phyloP scores from a whole-genome alignment of 108 stramenopile species.

The Pseudonitzschia delicatissima region DNA sequence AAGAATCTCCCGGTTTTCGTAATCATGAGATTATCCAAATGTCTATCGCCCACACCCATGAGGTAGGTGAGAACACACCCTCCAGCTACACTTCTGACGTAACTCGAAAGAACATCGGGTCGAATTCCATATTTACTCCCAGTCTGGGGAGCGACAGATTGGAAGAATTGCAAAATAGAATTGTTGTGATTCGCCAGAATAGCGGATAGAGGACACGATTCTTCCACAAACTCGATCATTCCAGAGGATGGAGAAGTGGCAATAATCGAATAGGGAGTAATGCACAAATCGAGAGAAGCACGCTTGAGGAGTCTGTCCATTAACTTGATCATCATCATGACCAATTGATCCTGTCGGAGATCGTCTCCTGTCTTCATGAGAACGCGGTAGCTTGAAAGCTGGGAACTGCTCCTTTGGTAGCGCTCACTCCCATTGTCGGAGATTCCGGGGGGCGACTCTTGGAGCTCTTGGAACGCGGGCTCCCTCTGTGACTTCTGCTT shows the following conservation, averaged over 20 bases:
- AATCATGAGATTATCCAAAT: slow-evolving; percentile 84
- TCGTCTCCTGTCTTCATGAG: slow-evolving; percentile 99
- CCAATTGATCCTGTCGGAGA: slow-evolving; percentile 97
- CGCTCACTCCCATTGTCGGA: neutral
- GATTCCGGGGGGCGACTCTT: neutral
- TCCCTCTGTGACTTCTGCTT: too few species aligned
- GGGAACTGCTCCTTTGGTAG: neutral
- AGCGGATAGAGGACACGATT: slow-evolving; percentile 85
- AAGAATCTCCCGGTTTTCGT: slow-evolving; percentile 76
- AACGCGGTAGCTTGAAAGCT: slow-evolving; percentile 60
- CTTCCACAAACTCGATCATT: slow-evolving; percentile 95
- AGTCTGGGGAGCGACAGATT: slow-evolving; percentile 58
- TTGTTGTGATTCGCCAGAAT: slow-evolving; percentile 86
- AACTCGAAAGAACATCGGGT: slow-evolving; percentile 86
- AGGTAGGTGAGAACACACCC: slow-evolving; percentile 97
- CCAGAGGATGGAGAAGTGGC: slow-evolving; percentile 91
- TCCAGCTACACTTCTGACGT: slow-evolving; percentile 91
- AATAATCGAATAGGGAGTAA: slow-evolving; percentile 72
- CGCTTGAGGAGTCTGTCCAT: slow-evolving; percentile 96
- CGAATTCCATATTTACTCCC: slow-evolving; percentile 70
- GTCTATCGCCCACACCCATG: slow-evolving; percentile 86
- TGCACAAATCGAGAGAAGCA: slow-evolving; percentile 92
- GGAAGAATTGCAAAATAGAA: slow-evolving; percentile 74
- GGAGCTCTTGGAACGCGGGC: too few species aligned
- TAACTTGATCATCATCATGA: slow-evolving; percentile 95